Conservation (phyloP, 805 yeast genomes). For the Wickerhamomyces queroliae region DNA sequence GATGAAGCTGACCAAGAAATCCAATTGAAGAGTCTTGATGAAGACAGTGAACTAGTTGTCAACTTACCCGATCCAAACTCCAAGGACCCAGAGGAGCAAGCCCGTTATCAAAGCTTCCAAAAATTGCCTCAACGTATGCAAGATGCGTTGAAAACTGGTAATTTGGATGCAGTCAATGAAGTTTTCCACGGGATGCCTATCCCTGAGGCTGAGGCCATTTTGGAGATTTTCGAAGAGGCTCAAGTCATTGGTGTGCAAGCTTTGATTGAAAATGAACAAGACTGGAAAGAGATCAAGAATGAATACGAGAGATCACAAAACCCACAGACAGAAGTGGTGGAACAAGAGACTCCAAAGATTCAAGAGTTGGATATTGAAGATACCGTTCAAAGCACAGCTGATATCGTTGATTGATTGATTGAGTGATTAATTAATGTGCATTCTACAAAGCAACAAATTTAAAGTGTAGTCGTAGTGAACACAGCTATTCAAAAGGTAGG, state of each 20-base stretch:
- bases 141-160: slow-evolving; percentile 64
- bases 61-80: slow-evolving; percentile 55
- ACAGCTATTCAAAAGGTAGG: no score
- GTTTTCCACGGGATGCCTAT: slow-evolving; percentile 71
- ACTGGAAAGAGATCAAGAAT: slow-evolving; percentile 50
- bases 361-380: slow-evolving; percentile 14
- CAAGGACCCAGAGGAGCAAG: slow-evolving; percentile 34
- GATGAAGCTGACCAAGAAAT: slow-evolving; percentile 60
- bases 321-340: no score
- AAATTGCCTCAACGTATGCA: slow-evolving; percentile 59
- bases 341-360: slow-evolving; percentile 6
- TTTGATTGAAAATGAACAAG: slow-evolving; percentile 63
- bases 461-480: not conserved
- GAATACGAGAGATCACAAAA: slow-evolving; percentile 30
- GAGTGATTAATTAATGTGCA: not conserved
- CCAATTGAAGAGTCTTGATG: slow-evolving; percentile 86
- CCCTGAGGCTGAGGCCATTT: slow-evolving; percentile 72
- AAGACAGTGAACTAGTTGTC: slow-evolving; percentile 67
- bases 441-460: not conserved
- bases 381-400: slow-evolving; percentile 25
- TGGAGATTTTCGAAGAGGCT: slow-evolving; percentile 71
- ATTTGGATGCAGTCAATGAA: slow-evolving; percentile 74
- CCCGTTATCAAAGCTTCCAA: slow-evolving; percentile 48
- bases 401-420: slow-evolving; percentile 30
- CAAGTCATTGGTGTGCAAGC: slow-evolving; percentile 83